A percentile compares a stretch with the other conserved stretches of the same genome.
phyloP scores from a whole-genome alignment of 2,329 filamentous ascomycete genomes.

The Apiospora malaysiana region DNA sequence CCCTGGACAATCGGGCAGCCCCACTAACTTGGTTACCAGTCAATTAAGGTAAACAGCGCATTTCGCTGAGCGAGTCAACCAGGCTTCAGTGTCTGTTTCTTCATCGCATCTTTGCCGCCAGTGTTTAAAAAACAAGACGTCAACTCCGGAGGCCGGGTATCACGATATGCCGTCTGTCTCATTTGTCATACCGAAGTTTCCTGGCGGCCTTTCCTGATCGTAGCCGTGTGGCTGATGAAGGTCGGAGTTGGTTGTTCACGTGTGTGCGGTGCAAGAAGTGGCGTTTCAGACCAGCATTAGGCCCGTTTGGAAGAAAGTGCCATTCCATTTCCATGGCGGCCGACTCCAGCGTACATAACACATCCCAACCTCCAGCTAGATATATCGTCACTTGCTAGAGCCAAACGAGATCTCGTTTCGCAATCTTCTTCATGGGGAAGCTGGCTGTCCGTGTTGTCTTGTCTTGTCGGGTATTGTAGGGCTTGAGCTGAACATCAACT shows the following conservation, averaged over 20 bases:
- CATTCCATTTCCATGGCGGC: neutral
- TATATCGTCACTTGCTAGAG: neutral
- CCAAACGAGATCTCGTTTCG: neutral
- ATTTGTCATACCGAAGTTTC: neutral
- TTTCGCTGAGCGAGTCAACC: neutral
- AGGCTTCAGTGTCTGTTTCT: too few species aligned
- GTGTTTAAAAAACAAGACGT: neutral
- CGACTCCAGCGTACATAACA: neutral
- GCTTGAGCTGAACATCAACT: neutral
- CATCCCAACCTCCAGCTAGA: neutral
- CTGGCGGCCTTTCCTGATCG: neutral
- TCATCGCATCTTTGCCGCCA: neutral
- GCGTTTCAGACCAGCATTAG: constrained; percentile 10
- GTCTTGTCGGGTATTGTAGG: neutral
- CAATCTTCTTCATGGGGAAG: too few species aligned
- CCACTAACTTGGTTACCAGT: neutral
- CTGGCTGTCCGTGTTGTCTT: too few species aligned
- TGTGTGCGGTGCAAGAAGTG: neutral
- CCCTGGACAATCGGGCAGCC: neutral
- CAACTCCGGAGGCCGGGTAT: neutral
- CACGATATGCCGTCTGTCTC: neutral
- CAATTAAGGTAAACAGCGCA: neutral
- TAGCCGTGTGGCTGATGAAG: neutral
- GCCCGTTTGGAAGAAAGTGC: neutral
- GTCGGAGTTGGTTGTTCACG: neutral